These are phyloP conservation scores for Hyaloperonospora arabidopsidis DNA, from an alignment of 352 stramenopile genomes.

Conservation along the genomic window DNA sequence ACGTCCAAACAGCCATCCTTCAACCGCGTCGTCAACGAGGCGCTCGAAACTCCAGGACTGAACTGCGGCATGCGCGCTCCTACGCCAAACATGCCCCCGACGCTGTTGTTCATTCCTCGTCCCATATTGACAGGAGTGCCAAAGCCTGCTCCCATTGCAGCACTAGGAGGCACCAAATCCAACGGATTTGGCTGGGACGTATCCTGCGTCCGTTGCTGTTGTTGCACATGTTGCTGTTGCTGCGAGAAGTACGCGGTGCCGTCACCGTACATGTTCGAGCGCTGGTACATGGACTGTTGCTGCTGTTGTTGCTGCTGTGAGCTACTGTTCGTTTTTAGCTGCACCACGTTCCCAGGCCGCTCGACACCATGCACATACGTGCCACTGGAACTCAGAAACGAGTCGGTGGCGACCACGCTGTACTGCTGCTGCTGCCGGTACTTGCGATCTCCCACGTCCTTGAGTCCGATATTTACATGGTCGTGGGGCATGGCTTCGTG, in stretches of 20 bases:
- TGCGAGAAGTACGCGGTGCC: constrained; percentile 24
- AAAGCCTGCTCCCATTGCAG: constrained; percentile 19
- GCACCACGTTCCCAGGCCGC: constrained; percentile 34
- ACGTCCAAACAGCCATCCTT: constrained; percentile 31
- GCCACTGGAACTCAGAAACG: constrained; percentile 27
- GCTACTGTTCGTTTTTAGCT: constrained; percentile 33
- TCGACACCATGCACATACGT: constrained; percentile 28
- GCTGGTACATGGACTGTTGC: constrained; percentile 34
- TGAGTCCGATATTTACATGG: constrained; percentile 31
- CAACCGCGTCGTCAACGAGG: constrained; percentile 27
- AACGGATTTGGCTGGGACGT: constrained; percentile 17
- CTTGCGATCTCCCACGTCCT: constrained; percentile 36
- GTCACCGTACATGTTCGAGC: constrained; percentile 24
- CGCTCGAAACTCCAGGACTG: constrained; percentile 10
- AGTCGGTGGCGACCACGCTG: constrained; percentile 23
- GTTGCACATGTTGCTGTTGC: constrained; percentile 17
- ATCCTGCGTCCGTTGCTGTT: constrained; percentile 25
- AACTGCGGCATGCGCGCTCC: constrained; percentile 31
- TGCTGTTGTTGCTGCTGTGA: constrained; percentile 21
- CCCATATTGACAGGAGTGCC: constrained; percentile 18
- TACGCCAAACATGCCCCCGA: constrained; percentile 23
- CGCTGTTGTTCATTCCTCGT: constrained; percentile 20
- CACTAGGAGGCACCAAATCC: constrained; percentile 26
- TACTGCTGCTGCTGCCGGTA: constrained; percentile 23
- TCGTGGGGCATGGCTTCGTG: constrained; percentile 35